Base-by-base conservation (phyloP, 2,329 filamentous ascomycete species). In the Mollisia scopiformis region DNA sequence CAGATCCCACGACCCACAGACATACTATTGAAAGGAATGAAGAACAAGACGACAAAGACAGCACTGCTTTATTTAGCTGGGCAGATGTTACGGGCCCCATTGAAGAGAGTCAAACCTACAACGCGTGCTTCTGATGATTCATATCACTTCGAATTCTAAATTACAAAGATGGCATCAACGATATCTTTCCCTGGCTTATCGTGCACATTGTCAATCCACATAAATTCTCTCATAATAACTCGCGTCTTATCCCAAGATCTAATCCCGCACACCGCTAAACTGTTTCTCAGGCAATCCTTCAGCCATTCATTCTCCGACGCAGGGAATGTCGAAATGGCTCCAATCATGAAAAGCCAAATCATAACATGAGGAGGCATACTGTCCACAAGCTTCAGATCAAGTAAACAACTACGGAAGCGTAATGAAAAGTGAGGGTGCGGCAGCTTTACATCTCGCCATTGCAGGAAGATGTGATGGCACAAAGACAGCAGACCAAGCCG, bases 401-500 rank as follows among this genome's bases (percentile, higher is more conserved):
- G 33, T 6, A 37, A 13, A 16, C 33, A 37, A 37, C n/a, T 13
- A 11, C 33, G 4, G 11, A 6, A 37, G 3, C 3, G 4, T 13
- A 16, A 11, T 14, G 33, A 37, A 13, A 37, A 14, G 33, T 37
- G 33, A 37, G 11, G 11, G 11, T 37, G n/a, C 4, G 37, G 37
- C n/a, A 41, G 7, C 37, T 4, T 41, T 6, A 41, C 10, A 6
- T 19, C 2, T 28, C 57, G 41, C 75, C 75, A 77, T 31, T 75
- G 75, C 6, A 80, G 66, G 62, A 80, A 80, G n/a, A 77, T 60
- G 57, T 71, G 69, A n/a, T 68, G 72, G 4, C 71, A 70, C 54
- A 77, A 79, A 16, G 72, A 72, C 1, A 80, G 62, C 0, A 80
- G 68, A 16, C 77, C 76, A 8, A 77, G 70, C 2, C 77, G 75